A percentile compares a stretch with the other conserved stretches of the same genome.
These are phyloP conservation scores for Diaporthe vaccinii DNA, from an alignment of 2,329 filamentous ascomycete species.

Conservation along the genomic window DNA sequence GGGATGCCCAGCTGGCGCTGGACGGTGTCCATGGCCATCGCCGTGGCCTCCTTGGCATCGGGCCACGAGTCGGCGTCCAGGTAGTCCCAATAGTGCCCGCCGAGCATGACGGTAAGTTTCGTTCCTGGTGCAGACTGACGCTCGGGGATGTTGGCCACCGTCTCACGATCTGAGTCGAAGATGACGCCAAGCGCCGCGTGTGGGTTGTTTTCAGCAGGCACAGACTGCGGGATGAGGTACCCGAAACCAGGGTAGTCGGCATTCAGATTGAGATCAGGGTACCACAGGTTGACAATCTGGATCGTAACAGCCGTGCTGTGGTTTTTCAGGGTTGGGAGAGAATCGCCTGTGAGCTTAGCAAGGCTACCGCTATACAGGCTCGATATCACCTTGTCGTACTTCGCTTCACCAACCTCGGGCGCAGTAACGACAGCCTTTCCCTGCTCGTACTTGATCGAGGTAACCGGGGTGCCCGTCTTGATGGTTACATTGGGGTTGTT, in stretches of 20 bases:
- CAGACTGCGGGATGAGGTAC: slow-evolving; percentile 86
- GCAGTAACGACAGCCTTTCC: slow-evolving; percentile 58
- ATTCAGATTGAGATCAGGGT: slow-evolving; percentile 73
- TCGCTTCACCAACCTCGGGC: slow-evolving; percentile 36
- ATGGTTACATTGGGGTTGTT: slow-evolving; percentile 72
- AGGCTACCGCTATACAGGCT: slow-evolving; percentile 69
- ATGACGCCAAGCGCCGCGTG: slow-evolving; percentile 80
- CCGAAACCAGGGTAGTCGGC: slow-evolving; percentile 80
- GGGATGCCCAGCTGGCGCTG: slow-evolving; percentile 81
- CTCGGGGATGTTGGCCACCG: slow-evolving; percentile 43
- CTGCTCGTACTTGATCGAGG: slow-evolving; percentile 57
- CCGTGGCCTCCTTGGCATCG: slow-evolving; percentile 73
- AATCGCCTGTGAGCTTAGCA: slow-evolving; percentile 51
- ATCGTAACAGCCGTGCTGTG: slow-evolving; percentile 79
- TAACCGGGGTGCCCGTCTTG: slow-evolving; percentile 62
- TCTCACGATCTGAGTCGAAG: slow-evolving; percentile 80
- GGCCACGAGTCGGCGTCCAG: slow-evolving; percentile 64
- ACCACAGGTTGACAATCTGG: slow-evolving; percentile 94
- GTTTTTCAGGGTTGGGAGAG: slow-evolving; percentile 63
- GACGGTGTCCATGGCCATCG: slow-evolving; percentile 79
- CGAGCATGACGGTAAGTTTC: slow-evolving; percentile 94
- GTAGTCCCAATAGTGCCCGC: slow-evolving; percentile 90
- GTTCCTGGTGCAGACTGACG: slow-evolving; percentile 66
- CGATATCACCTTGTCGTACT: slow-evolving; percentile 73
- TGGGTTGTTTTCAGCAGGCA: slow-evolving; percentile 48